Conservation (phyloP, 129 eudicot genomes). For the Tagetes patula region DNA sequence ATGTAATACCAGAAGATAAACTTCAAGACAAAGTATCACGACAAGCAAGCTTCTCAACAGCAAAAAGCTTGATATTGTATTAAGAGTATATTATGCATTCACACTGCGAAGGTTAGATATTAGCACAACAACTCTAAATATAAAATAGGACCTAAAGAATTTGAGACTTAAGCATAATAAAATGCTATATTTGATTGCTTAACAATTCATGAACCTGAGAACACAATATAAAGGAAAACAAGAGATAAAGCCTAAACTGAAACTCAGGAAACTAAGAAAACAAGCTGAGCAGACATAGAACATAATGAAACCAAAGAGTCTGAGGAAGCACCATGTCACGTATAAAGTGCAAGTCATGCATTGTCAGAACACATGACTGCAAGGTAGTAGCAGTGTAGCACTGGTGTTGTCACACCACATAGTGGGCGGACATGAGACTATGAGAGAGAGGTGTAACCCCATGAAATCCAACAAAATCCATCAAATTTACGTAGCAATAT, state of each 20-base stretch:
- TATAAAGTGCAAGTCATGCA: not conserved
- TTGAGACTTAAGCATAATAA: not conserved
- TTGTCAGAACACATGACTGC: not conserved
- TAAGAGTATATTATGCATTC: not conserved
- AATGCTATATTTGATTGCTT: not conserved
- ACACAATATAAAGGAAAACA: not conserved
- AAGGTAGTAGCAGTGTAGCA: not conserved
- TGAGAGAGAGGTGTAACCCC: not conserved
- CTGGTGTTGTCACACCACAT: not conserved
- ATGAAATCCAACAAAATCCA: not conserved
- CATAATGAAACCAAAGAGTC: not conserved
- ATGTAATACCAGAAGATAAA: conserved; percentile 3
- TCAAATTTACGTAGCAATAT: not conserved
- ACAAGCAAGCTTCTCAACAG: not conserved
- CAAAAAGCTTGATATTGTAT: not conserved
- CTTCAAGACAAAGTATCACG: not conserved
- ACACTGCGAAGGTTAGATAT: not conserved
- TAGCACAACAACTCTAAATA: not conserved
- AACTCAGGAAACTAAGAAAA: not conserved
- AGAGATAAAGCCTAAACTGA: not conserved
- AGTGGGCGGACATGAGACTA: not conserved
- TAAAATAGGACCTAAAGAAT: not conserved
- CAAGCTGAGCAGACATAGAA: not conserved
- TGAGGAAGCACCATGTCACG: not conserved
- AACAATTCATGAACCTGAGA: not conserved